Evolutionary conservation across 176 grass and related monocot species (phyloP).

Genomic region (Thalia dealbata): DNA sequence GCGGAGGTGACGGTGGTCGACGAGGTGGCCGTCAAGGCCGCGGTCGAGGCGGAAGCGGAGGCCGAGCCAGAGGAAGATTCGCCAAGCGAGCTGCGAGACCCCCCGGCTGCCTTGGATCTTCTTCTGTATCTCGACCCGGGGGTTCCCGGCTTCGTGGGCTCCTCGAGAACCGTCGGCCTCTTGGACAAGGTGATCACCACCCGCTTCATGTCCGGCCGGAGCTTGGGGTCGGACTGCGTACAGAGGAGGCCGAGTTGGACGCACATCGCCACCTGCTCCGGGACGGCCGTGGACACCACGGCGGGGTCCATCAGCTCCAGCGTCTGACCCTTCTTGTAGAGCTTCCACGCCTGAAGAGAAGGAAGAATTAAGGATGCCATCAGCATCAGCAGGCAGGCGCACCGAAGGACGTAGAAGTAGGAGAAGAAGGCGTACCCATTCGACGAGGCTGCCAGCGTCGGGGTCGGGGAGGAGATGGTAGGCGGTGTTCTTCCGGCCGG

Average conservation of each 20-base stretch:
- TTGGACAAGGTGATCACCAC: slow-evolving; percentile 70
- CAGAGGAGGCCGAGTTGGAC: slow-evolving; percentile 73
- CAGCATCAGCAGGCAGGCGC: neutral
- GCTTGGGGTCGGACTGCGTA: slow-evolving; percentile 61
- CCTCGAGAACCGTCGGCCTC: slow-evolving; percentile 59
- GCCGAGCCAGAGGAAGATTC: slow-evolving; percentile 35
- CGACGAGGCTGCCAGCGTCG: slow-evolving; percentile 58
- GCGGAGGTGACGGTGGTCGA: slow-evolving; percentile 31
- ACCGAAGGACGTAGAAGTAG: too few relatives aligned
- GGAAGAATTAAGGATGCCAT: neutral
- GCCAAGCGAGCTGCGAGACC: neutral
- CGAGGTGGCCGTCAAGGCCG: slow-evolving; percentile 31
- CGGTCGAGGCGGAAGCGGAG: slow-evolving; percentile 30
- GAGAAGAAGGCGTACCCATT: slow-evolving; percentile 40
- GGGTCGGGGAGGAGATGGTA: slow-evolving; percentile 35
- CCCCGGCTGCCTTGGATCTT: slow-evolving; percentile 26
- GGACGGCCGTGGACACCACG: slow-evolving; percentile 32
- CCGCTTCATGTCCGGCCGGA: slow-evolving; percentile 81
- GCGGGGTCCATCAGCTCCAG: slow-evolving; percentile 58
- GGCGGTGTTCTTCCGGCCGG: slow-evolving; percentile 54
- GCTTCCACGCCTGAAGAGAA: slow-evolving; percentile 69
- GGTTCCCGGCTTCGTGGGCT: slow-evolving; percentile 54
- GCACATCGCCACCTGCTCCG: slow-evolving; percentile 58
- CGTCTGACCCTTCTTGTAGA: slow-evolving; percentile 62
- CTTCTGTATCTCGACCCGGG: slow-evolving; percentile 45